Evolutionary conservation across 306 rosid genomes (phyloP), one percentile per base, ranked within the genome.

Genomic region (Malus asiatica): DNA sequence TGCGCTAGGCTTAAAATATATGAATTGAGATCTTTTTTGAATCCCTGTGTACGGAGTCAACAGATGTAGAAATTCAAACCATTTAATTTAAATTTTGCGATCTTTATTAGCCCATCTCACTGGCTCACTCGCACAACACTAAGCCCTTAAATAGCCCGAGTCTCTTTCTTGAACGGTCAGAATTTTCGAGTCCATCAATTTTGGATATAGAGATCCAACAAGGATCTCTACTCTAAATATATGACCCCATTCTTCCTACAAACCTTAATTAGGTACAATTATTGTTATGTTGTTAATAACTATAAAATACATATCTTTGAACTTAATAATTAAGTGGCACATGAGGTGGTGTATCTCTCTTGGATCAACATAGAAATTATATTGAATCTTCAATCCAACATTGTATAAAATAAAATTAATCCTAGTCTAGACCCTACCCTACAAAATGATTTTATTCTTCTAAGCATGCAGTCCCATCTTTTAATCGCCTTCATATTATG

Each of bases 281-380:
- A 23, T 35, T 73, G 57, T 55, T 33, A n/a, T 23, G 38, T 33
- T 71, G 35, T 64, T 62, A 32, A 14, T 6, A 42, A 44, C 64
- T 22, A 64, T 82, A 76, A 82, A 64, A 22, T 30, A 25, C 76
- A 38, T 77, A 82, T 72, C 78, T 44, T 73, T 23, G 40, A 62
- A 51, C 55, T 51, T 51, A 51, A 51, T 51, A 77, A 80, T 78
- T 44, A 78, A 84, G 83, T 38, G 85, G 90, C 93, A 89, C 95
- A 88, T 91, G 97, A 90, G 59, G 64, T 82, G 81, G 79, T 79
- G 80, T 74, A 81, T 83, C 89, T 80, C 82, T 82, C 86, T 82
- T 78, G 82, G 83, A 60, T 51, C 75, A 62, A 83, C 77, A 8
- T 80, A 79, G 29, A 18, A 30, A 58, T 72, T 57, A 58, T n/a